A percentile compares a stretch with the other conserved stretches of the same genome.
Conservation (phyloP, 192 early-diverging fungal genomes). For the Gonapodya sp. region DNA sequence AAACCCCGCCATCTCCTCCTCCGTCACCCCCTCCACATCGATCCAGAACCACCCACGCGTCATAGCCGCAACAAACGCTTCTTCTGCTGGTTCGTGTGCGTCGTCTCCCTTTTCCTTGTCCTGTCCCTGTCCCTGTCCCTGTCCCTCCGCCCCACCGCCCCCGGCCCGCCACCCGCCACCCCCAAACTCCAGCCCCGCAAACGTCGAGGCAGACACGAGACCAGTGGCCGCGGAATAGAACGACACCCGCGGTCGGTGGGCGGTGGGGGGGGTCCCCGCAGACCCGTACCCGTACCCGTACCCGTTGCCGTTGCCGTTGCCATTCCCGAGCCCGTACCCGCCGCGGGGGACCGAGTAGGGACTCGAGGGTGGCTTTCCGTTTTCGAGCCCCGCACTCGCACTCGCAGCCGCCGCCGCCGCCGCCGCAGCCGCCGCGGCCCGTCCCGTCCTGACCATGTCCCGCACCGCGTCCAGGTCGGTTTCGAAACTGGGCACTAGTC, state of each 20-base stretch:
- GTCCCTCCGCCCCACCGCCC: not conserved
- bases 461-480: not conserved
- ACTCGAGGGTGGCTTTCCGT: no score
- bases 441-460: not conserved
- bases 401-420: no score
- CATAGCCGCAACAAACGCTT: no score
- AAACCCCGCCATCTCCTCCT: constrained; percentile 44
- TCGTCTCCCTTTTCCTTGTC: not conserved
- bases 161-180: not conserved
- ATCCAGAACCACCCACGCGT: constrained; percentile 58
- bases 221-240: not conserved
- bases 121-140: not conserved
- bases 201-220: not conserved
- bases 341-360: no score
- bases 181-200: not conserved
- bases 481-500: not conserved
- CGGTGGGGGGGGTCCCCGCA: not conserved
- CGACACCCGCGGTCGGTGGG: not conserved
- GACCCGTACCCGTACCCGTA: no score
- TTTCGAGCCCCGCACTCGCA: no score
- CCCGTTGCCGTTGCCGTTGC: no score
- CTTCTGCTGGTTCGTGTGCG: no score
- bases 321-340: no score
- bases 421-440: no score
- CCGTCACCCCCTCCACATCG: constrained; percentile 44